These are phyloP conservation scores for Brettanomyces custersianus DNA, from an alignment of 805 yeast genomes.

Conservation along the genomic window DNA sequence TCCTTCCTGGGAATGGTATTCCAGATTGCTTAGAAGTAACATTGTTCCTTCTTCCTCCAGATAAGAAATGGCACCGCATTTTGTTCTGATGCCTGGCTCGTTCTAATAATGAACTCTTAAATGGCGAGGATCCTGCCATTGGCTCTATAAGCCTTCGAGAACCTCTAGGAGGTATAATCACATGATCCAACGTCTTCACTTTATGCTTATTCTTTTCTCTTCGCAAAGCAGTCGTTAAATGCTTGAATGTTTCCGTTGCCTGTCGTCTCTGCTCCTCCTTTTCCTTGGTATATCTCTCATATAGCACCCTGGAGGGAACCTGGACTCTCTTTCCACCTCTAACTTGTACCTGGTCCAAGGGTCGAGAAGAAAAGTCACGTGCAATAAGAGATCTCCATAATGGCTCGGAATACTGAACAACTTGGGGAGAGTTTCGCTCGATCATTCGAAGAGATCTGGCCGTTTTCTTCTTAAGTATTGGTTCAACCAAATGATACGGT, in stretches of 20 bases:
- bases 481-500: constrained; percentile 38
- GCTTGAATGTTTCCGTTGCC: constrained; percentile 36
- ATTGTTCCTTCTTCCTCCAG: not conserved
- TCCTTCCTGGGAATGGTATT: not conserved
- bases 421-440: constrained; percentile 34
- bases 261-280: constrained; percentile 34
- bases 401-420: constrained; percentile 32
- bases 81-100: constrained; percentile 23
- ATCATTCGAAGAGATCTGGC: constrained; percentile 33
- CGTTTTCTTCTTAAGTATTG: constrained; percentile 35
- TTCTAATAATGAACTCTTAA: constrained; percentile 22
- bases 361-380: constrained; percentile 41
- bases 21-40: not conserved
- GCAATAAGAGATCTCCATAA: constrained; percentile 37
- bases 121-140: constrained; percentile 4
- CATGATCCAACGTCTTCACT: constrained; percentile 25
- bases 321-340: constrained; percentile 11
- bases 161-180: constrained; percentile 13
- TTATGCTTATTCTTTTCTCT: constrained; percentile 33
- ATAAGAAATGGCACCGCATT: constrained; percentile 14
- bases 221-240: constrained; percentile 31
- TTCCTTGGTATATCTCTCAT: constrained; percentile 30
- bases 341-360: constrained; percentile 15
- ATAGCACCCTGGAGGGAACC: constrained; percentile 31
- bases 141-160: not conserved